Conservation (phyloP, 495 filamentous ascomycete species). For the Neurospora sublineolata region DNA sequence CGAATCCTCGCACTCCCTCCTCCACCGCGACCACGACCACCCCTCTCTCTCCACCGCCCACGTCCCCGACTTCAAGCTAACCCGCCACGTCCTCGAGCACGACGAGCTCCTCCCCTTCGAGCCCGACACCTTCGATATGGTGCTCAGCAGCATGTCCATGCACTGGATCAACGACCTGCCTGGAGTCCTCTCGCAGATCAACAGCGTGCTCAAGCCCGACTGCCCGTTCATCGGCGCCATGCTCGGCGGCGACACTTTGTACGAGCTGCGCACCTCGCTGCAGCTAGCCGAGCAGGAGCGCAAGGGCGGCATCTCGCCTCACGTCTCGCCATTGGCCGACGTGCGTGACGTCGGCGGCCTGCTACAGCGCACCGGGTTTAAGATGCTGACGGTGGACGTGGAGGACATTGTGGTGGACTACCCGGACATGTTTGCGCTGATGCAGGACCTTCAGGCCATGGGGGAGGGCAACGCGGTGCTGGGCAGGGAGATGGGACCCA, state of each 20-base stretch:
- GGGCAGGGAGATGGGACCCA: constrained; percentile 61
- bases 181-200: constrained; percentile 65
- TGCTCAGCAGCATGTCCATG: constrained; percentile 74
- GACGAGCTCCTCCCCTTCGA: constrained; percentile 66
- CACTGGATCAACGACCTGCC: constrained; percentile 99
- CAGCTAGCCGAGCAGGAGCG: constrained; percentile 88
- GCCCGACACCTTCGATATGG: constrained; percentile 72
- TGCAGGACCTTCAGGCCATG: constrained; percentile 91
- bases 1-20: constrained; percentile 64
- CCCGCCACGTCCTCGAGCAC: constrained; percentile 57
- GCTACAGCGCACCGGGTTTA: constrained; percentile 78
- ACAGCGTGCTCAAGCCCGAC: constrained; percentile 78
- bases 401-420: constrained; percentile 96
- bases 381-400: constrained; percentile 91
- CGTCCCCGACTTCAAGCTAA: constrained; percentile 44
- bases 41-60: constrained; percentile 70
- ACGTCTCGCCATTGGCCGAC: constrained; percentile 83
- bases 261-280: constrained; percentile 84
- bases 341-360: constrained; percentile 84
- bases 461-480: constrained; percentile 81
- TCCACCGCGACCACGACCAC: constrained; percentile 69
- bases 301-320: constrained; percentile 74
- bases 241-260: constrained; percentile 90
- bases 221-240: constrained; percentile 88
- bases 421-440: constrained; percentile 82